A percentile compares a stretch with the other conserved stretches of the same genome.
Conservation (phyloP, 2,329 filamentous ascomycete genomes). For the Neonectria coccinea region DNA sequence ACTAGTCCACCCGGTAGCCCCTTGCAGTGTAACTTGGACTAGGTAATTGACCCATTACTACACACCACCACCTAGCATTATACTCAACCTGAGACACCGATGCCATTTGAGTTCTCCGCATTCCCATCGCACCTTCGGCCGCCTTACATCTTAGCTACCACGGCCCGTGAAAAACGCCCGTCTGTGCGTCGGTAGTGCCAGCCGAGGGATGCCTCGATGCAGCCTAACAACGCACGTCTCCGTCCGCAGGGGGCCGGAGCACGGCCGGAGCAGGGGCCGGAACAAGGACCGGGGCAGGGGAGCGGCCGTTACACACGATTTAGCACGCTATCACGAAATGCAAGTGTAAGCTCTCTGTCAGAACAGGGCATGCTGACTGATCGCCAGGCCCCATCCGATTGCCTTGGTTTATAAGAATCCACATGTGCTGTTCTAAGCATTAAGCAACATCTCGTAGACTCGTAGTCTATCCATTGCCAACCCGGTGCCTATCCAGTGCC, state of each 20-base stretch:
- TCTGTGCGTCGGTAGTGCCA: conserved; percentile 10
- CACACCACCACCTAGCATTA: background rate
- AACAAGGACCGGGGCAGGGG: conserved; percentile 7
- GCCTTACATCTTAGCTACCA: background rate
- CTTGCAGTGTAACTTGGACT: background rate
- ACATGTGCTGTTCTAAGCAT: background rate
- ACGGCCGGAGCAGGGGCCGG: background rate
- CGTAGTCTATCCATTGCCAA: conserved; percentile 1
- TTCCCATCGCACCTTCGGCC: background rate
- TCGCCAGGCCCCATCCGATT: background rate
- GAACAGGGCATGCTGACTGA: conserved; percentile 22
- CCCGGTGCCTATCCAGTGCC: background rate
- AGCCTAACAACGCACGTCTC: background rate
- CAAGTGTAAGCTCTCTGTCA: conserved; percentile 27
- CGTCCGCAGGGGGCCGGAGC: background rate
- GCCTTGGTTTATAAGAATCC: background rate
- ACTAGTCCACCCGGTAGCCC: background rate
- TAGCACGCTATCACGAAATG: conserved; percentile 1
- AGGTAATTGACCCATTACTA: background rate
- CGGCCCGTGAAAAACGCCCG: conserved; percentile 3
- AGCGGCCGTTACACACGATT: conserved; percentile 1
- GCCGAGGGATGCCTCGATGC: background rate
- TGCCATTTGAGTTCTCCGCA: background rate
- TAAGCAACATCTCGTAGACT: background rate
- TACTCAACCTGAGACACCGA: conserved; percentile 4